Evolutionary conservation across 257 asterid genomes (phyloP), one percentile per base, ranked within the genome.

Genomic region (Lavandula angustifolia): DNA sequence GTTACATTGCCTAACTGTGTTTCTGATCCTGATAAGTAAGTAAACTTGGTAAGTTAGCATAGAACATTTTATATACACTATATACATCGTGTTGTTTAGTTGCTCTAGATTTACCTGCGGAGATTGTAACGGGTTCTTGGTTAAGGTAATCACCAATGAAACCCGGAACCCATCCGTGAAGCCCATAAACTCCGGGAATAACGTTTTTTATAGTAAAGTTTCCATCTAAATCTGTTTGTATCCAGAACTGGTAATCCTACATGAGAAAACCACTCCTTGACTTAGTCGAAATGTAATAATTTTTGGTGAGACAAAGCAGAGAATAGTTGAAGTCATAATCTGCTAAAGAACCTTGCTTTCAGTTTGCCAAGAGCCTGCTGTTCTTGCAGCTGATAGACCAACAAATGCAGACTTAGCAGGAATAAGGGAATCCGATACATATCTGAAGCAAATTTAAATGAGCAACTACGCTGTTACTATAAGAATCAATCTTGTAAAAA

Each of bases 111-210:
- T 31, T 54, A 75, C 87, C 88, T 74, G 77, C 54, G 3, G 80
- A 40, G 31, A 83, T 69, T 38, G 80, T 80, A 18, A 83, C 72
- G 34, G 62, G 76, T 56, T 73, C 64, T 62, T 68, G 58, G 17
- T 47, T 12, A 16, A 83, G 74, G 54, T 79, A 82, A 70, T 82
- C 84, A 1, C 82, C 88, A n/a, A 77, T 35, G 54, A 80, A 70
- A 47, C 88, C 88, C 14, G 82, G 82, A 44, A 80, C 85, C 75
- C 79, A 83, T 16, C 85, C 88, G 48, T 80, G 88, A 61, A 83
- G 74, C 12, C 76, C 60, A 48, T 80, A 83, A 3, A 46, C 72
- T 54, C 88, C 85, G 0, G 88, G 84, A 34, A 78, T 18, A 12
- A 75, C 75, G 54, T 82, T 80, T 62, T 70, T 67, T 37, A 79